Evolutionary conservation across 2,329 filamentous ascomycete genomes (phyloP).

Genomic region (Coniochaeta sp.): DNA sequence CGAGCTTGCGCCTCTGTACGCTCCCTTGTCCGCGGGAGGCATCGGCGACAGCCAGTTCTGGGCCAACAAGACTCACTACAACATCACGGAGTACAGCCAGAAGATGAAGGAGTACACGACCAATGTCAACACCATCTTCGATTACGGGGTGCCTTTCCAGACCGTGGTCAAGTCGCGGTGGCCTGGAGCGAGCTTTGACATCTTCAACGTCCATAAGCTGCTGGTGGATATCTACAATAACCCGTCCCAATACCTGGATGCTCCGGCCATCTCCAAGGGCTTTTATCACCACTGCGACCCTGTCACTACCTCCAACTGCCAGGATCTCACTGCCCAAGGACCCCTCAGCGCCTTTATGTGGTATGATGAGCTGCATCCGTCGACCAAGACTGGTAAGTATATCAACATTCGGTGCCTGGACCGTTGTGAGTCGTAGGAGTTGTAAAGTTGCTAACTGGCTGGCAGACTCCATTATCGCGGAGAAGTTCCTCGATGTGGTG

Average conservation of each 20-base stretch:
- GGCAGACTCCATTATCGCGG: constrained; percentile 28
- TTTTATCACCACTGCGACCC: constrained; percentile 46
- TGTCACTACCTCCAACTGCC: constrained; percentile 22
- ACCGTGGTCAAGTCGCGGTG: constrained; percentile 35
- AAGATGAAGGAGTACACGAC: constrained; percentile 44
- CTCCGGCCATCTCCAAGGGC: constrained; percentile 54
- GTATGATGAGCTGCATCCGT: constrained; percentile 67
- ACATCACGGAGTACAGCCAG: constrained; percentile 35
- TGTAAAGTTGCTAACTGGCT: background rate
- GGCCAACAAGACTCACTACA: constrained; percentile 35
- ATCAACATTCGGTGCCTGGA: background rate
- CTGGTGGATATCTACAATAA: constrained; percentile 57
- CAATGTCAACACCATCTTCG: constrained; percentile 39
- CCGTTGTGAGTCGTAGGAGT: background rate
- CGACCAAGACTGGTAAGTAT: constrained; percentile 52
- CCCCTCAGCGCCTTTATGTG: constrained; percentile 58
- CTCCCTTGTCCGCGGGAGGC: constrained; percentile 34
- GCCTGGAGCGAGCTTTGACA: constrained; percentile 51
- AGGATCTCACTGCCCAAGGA: constrained; percentile 22
- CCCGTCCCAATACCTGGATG: constrained; percentile 53
- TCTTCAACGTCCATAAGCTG: constrained; percentile 61
- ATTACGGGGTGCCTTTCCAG: constrained; percentile 41
- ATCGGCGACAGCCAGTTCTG: constrained; percentile 34
- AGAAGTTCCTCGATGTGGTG: constrained; percentile 32
- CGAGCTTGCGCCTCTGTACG: constrained; percentile 61